These are phyloP conservation scores for Atalantia buxifolia DNA, from an alignment of 345 rosid species.

Conservation along the genomic window DNA sequence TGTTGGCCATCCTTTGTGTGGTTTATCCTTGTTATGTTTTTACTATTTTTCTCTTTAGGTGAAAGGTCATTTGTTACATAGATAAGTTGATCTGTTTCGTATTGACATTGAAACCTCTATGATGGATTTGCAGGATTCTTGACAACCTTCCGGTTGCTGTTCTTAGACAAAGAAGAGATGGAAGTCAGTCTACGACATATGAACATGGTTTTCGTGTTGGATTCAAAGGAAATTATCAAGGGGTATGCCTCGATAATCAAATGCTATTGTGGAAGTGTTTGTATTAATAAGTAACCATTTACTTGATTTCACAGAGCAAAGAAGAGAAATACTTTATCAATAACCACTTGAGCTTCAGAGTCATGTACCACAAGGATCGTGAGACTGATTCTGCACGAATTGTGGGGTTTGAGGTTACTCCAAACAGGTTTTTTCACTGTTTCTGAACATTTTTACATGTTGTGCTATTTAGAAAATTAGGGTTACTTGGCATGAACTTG, in stretches of 20 bases:
- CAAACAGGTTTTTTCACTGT: conserved; percentile 59
- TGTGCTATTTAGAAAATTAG: background rate
- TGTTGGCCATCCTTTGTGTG: background rate
- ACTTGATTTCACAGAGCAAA: conserved; percentile 63
- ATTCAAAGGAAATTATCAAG: conserved; percentile 89
- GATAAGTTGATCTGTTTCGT: background rate
- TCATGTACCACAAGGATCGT: conserved; percentile 84
- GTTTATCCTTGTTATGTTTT: background rate
- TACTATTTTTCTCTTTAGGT: background rate
- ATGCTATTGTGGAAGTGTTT: conserved; percentile 4
- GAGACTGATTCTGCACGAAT: conserved; percentile 85
- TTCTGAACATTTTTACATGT: background rate
- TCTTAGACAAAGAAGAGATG: conserved; percentile 90
- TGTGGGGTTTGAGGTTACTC: conserved; percentile 96
- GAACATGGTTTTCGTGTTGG: conserved; percentile 97
- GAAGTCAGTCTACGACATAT: conserved; percentile 73
- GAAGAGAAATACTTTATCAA: conserved; percentile 93
- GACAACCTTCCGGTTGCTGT: conserved; percentile 99
- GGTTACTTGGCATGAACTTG: background rate
- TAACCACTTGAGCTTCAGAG: conserved; percentile 93
- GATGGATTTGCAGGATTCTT: conserved; percentile 65
- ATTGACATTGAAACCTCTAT: conserved; percentile 6
- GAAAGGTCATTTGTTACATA: background rate
- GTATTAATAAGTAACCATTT: conserved; percentile 7
- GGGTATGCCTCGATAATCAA: conserved; percentile 46